phyloP scores from a whole-genome alignment of 2,329 filamentous ascomycete species.

The Rugonectria rugulosa region DNA sequence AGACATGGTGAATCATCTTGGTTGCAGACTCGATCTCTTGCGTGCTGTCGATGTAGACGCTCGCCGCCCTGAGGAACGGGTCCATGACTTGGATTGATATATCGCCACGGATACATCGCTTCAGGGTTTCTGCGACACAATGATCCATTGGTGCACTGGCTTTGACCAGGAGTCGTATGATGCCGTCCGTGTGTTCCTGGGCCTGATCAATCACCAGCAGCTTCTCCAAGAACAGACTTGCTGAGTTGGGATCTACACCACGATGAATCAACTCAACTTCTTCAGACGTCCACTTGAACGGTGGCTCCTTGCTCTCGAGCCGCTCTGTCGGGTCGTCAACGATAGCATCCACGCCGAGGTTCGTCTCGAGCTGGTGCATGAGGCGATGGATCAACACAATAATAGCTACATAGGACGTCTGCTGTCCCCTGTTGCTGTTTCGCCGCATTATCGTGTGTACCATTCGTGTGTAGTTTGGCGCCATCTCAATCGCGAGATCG shows the following conservation, averaged over 20 bases:
- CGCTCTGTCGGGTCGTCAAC: conserved; percentile 51
- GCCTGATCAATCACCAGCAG: conserved; percentile 70
- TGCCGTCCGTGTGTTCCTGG: conserved; percentile 56
- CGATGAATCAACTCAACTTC: conserved; percentile 57
- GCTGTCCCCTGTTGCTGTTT: conserved; percentile 54
- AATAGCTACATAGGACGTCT: conserved; percentile 61
- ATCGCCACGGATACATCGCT: conserved; percentile 59
- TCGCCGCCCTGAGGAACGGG: conserved; percentile 65
- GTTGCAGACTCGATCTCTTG: conserved; percentile 44
- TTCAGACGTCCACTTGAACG: conserved; percentile 53
- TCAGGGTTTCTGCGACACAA: conserved; percentile 61
- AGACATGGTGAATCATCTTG: conserved; percentile 53
- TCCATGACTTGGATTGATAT: conserved; percentile 52
- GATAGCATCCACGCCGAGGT: conserved; percentile 45
- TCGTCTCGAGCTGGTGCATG: conserved; percentile 52
- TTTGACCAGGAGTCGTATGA: conserved; percentile 65
- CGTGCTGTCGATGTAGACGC: conserved; percentile 59
- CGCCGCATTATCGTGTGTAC: conserved; percentile 60
- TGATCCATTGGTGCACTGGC: conserved; percentile 59
- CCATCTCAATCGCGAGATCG: conserved; percentile 61
- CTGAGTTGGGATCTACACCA: conserved; percentile 41
- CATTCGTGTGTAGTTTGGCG: conserved; percentile 63
- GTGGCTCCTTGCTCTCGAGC: conserved; percentile 41
- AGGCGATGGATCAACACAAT: conserved; percentile 59
- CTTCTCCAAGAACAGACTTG: conserved; percentile 70